phyloP scores from a whole-genome alignment of 164 flowering plant genomes.

The Umbellularia californica region DNA sequence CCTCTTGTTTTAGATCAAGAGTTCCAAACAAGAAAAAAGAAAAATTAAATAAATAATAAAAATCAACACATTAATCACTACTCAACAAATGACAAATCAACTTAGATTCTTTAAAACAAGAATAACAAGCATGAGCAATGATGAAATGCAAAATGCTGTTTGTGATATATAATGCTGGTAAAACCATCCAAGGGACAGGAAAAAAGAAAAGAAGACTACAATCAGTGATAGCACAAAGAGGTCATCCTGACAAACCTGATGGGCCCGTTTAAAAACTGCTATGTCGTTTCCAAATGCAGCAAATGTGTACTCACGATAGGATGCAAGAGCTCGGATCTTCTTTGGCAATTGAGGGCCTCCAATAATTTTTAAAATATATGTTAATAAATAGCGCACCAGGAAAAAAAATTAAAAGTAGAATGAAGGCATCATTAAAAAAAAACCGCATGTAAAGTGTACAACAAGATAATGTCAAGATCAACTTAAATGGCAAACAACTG shows the following conservation, averaged over 20 bases:
- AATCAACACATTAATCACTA: too few relatives aligned
- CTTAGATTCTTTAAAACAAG: too few relatives aligned
- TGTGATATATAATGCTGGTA: too few relatives aligned
- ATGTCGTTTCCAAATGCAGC: constrained; percentile 81
- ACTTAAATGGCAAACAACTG: neutral
- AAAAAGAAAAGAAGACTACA: too few relatives aligned
- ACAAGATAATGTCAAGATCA: neutral
- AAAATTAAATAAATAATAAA: too few relatives aligned
- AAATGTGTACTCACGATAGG: constrained; percentile 85
- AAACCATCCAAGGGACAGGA: too few relatives aligned
- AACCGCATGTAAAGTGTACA: neutral
- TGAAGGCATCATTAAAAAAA: neutral
- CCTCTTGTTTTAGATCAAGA: too few relatives aligned
- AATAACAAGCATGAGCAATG: too few relatives aligned
- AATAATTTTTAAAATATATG: constrained; percentile 2
- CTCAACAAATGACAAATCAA: too few relatives aligned
- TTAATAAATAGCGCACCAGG: neutral
- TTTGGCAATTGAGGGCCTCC: constrained; percentile 89
- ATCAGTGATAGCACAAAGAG: too few relatives aligned
- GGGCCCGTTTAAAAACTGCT: constrained; percentile 82
- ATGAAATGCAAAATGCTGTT: too few relatives aligned
- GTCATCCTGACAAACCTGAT: constrained; percentile 51
- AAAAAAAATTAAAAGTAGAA: neutral
- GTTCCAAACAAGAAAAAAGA: too few relatives aligned
- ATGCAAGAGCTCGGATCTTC: constrained; percentile 93